Evolutionary conservation across 768 basidiomycete genomes (phyloP).

Genomic region (Suillus paluster): DNA sequence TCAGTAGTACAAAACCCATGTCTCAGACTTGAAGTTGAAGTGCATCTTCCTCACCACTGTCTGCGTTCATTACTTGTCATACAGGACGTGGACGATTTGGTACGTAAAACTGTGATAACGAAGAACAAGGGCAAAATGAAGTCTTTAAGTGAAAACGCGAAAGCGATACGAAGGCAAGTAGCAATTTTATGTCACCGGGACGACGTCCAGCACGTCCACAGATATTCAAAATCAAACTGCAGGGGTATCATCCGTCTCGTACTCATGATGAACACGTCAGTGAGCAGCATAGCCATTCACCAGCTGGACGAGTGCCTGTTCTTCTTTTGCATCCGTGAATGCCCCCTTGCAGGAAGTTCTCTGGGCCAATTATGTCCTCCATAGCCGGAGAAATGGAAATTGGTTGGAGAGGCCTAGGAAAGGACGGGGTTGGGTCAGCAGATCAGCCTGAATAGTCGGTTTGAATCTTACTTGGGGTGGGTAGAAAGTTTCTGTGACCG

Average conservation of each 20-base stretch:
- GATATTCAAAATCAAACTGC: not conserved
- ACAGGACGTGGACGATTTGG: not conserved
- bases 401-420: not conserved
- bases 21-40: too few relatives aligned
- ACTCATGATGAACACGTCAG: not conserved
- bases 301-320: not conserved
- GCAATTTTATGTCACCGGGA: not conserved
- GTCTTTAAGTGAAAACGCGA: not conserved
- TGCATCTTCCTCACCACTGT: too few relatives aligned
- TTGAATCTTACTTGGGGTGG: conserved; percentile 18
- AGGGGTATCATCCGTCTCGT: not conserved
- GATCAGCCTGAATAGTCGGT: not conserved
- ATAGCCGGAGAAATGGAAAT: not conserved
- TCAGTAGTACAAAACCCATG: too few relatives aligned
- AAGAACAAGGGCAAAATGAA: too few relatives aligned
- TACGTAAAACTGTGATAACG: not conserved
- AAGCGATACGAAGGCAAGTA: not conserved
- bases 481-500: conserved; percentile 18
- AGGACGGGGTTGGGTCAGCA: not conserved
- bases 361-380: not conserved
- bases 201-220: not conserved
- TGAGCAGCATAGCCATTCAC: not conserved
- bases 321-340: conserved; percentile 2
- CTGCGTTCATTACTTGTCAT: not conserved
- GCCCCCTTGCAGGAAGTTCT: not conserved